Evolutionary conservation across 257 asterid species (phyloP), one percentile per base, ranked within the genome.

Genomic region (Orobanche coerulescens): DNA sequence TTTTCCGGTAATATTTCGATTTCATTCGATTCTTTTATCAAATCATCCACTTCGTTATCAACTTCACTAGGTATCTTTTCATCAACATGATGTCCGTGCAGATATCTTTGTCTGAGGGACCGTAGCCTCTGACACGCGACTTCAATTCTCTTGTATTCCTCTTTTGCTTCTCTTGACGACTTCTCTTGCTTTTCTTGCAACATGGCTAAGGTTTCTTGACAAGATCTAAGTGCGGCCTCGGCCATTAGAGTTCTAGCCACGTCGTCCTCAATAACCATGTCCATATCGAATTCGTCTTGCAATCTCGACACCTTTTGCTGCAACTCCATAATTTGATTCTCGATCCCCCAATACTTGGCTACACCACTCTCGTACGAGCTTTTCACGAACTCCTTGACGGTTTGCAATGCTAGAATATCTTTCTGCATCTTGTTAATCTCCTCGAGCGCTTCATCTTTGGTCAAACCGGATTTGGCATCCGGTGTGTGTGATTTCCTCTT

Each of bases 171-270:
- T 1, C 33, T 12, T 0, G 12, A 36, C 1, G 76, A 61, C 25
- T 37, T 75, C 7, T 71, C 79, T 46, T 75, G 86, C 67, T 77
- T 79, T 57, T 75, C 81, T 62, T 77, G 72, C 53, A 79, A 56
- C 73, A 67, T 58, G 6, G 69, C 52, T 57, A 82, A 56, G 0
- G 79, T 70, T 31, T 79, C 84, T 42, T 75, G 70, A 49, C 89
- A 82, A 0, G 89, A 77, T 25, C 54, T 77, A 13, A 82, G 62
- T 0, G 89, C 89, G 0, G 85, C 78, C 67, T 79, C 79, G 7
- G 89, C 86, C 84, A 82, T 82, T 15, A 82, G 51, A 2, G 77
- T 70, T 0, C 82, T 70, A 20, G 86, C 89, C 31, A 77, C 86
- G 8, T 69, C 79, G 22, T 82, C 89, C 70, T 82, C 86, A n/a